Evolutionary conservation across 2,329 filamentous ascomycete genomes (phyloP).

Genomic region (Sclerotinia borealis): DNA sequence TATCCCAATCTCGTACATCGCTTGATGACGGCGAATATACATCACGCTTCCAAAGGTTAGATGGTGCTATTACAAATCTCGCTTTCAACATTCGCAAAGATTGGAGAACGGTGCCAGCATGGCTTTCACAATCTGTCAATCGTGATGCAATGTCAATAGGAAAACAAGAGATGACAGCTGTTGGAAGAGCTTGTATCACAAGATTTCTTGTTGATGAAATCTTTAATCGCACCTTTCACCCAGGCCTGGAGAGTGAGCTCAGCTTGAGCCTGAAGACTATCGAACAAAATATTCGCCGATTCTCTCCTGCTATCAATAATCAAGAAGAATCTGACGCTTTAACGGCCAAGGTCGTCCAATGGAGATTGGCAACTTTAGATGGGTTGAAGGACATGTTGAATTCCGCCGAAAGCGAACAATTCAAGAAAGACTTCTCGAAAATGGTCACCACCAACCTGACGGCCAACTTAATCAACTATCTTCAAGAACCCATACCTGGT

Average conservation of each 20-base stretch:
- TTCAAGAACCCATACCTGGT: slow-evolving; percentile 69
- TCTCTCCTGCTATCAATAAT: slow-evolving; percentile 65
- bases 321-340: slow-evolving; percentile 87
- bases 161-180: slow-evolving; percentile 96
- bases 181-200: slow-evolving; percentile 82
- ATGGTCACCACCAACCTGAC: slow-evolving; percentile 63
- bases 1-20: slow-evolving; percentile 88
- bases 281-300: slow-evolving; percentile 78
- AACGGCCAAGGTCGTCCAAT: slow-evolving; percentile 80
- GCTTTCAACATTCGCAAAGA: slow-evolving; percentile 95
- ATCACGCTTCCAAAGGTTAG: slow-evolving; percentile 81
- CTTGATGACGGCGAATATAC: slow-evolving; percentile 93
- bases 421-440: slow-evolving; percentile 63
- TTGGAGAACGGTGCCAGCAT: slow-evolving; percentile 75
- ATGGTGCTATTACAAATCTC: slow-evolving; percentile 89
- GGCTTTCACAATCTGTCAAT: slow-evolving; percentile 76
- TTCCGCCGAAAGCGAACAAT: slow-evolving; percentile 57
- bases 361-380: slow-evolving; percentile 89
- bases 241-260: slow-evolving; percentile 69
- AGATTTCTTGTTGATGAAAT: slow-evolving; percentile 88
- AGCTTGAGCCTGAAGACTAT: slow-evolving; percentile 78
- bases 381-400: slow-evolving; percentile 70
- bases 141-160: slow-evolving; percentile 78
- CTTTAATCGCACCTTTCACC: slow-evolving; percentile 90
- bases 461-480: slow-evolving; percentile 63